Percentiles rank a stretch among this genome's conserved stretches.
Conservation (phyloP, 2,329 filamentous ascomycete species). For the Colletotrichum caudatum region DNA sequence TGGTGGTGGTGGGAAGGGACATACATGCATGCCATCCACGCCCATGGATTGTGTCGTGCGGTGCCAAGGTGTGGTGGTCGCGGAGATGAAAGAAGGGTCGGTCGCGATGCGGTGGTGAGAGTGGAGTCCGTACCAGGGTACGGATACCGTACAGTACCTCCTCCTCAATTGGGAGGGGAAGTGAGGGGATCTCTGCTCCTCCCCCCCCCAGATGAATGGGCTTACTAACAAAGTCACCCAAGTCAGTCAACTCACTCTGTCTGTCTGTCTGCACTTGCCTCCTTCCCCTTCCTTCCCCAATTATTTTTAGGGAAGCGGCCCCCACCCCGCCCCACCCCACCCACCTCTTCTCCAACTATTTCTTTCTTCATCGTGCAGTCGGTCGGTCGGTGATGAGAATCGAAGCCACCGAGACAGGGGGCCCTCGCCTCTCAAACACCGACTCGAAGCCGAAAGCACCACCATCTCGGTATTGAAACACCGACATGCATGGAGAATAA, state of each 20-base stretch:
- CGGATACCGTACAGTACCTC: too few relatives aligned
- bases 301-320: neutral
- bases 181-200: too few relatives aligned
- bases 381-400: slow-evolving; percentile 12
- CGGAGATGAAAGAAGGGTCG: slow-evolving; percentile 7
- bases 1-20: neutral
- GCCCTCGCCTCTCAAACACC: slow-evolving; percentile 4
- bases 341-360: neutral
- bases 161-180: too few relatives aligned
- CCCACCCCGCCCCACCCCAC: neutral
- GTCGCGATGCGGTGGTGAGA: neutral
- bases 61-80: neutral
- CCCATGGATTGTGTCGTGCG: neutral
- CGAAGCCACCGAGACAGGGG: slow-evolving; percentile 35
- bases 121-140: too few relatives aligned
- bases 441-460: slow-evolving; percentile 12
- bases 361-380: neutral
- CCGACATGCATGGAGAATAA: slow-evolving; percentile 22
- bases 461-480: neutral
- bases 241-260: too few relatives aligned
- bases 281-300: neutral
- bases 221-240: too few relatives aligned
- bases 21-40: neutral
- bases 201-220: too few relatives aligned
- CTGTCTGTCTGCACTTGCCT: too few relatives aligned